These are phyloP conservation scores for Acanthamoeba royreba DNA, from an alignment of 208 protist species.

Conservation along the genomic window DNA sequence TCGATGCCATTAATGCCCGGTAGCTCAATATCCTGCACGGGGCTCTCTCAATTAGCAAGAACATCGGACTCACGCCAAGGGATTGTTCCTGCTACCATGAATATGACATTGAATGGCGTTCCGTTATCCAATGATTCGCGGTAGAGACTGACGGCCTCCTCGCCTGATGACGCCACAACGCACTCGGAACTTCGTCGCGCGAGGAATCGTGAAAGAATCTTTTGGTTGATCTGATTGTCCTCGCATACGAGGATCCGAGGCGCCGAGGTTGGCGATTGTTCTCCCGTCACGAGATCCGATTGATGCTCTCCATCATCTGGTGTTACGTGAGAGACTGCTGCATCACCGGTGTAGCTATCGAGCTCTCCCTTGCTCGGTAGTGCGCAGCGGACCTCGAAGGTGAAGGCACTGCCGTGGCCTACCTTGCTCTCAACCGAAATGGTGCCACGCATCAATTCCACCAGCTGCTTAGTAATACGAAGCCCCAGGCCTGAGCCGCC, in stretches of 20 bases:
- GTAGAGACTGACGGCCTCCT: not conserved
- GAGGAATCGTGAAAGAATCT: not conserved
- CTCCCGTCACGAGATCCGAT: not conserved
- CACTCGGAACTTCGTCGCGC: not conserved
- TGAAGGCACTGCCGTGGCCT: not conserved
- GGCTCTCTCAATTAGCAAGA: too few relatives aligned
- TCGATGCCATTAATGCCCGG: not conserved
- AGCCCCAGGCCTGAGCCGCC: not conserved
- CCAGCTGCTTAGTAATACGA: not conserved
- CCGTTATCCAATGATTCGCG: not conserved
- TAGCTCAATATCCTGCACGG: not conserved
- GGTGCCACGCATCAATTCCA: not conserved
- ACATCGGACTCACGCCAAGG: not conserved
- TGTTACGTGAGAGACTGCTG: not conserved
- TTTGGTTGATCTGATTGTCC: not conserved
- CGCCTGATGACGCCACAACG: not conserved
- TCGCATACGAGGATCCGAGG: not conserved
- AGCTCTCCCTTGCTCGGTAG: too few relatives aligned
- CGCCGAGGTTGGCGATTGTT: not conserved
- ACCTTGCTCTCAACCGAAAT: not conserved
- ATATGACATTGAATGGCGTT: not conserved
- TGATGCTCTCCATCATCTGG: not conserved
- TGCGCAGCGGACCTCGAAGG: not conserved
- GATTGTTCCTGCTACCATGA: too few relatives aligned
- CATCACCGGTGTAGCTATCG: too few relatives aligned